Evolutionary conservation across 495 filamentous ascomycete species (phyloP).

Genomic region (Chlorociboria aeruginascens): DNA sequence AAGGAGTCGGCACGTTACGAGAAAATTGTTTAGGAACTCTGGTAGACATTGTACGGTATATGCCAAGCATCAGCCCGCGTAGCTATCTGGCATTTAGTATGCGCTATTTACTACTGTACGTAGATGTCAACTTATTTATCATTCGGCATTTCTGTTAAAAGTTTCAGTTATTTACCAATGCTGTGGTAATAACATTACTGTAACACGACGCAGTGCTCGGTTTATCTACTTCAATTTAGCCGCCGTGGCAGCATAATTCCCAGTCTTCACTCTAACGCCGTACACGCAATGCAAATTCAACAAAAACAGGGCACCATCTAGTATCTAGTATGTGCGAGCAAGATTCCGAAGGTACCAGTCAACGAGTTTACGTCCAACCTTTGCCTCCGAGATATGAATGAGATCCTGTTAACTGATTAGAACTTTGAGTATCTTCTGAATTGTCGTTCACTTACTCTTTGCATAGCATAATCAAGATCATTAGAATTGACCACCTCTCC

Average conservation of each 20-base stretch:
- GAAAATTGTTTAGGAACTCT: too few species aligned
- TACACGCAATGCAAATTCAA: conserved; percentile 11
- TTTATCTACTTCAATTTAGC: too few species aligned
- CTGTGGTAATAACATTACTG: too few species aligned
- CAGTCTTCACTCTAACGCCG: conserved; percentile 3
- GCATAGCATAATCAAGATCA: conserved; percentile 93
- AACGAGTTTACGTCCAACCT: conserved; percentile 89
- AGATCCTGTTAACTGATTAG: conserved; percentile 47
- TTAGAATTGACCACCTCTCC: conserved; percentile 83
- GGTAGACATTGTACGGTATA: too few species aligned
- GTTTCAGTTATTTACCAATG: too few species aligned
- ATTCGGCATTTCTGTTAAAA: too few species aligned
- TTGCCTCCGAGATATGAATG: conserved; percentile 97
- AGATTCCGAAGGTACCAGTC: conserved; percentile 99
- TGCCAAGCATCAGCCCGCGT: too few species aligned
- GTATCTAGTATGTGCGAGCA: conserved; percentile 74
- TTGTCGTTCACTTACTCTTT: conserved; percentile 51
- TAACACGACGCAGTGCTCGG: too few species aligned
- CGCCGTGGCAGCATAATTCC: not conserved
- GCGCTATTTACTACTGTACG: too few species aligned
- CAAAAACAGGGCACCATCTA: conserved; percentile 2
- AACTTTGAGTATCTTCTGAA: not conserved
- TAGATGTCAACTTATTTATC: too few species aligned
- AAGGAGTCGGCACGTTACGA: too few species aligned
- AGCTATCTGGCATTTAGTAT: too few species aligned